Conservation (phyloP, 345 rosid species). For the Reutealis trisperma region DNA sequence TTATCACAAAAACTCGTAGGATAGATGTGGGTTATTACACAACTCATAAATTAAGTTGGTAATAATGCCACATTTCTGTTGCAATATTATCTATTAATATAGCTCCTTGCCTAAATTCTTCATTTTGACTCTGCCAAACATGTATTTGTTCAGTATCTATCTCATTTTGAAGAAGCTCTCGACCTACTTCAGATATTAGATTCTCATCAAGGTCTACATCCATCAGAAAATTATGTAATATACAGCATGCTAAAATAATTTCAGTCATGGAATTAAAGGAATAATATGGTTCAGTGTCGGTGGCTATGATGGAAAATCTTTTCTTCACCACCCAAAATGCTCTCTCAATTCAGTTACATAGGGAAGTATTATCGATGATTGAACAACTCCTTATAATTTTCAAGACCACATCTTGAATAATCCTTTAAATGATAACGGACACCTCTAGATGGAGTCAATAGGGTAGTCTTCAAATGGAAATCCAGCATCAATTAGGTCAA, state of each 20-base stretch:
- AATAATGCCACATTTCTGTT: neutral
- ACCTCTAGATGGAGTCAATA: neutral
- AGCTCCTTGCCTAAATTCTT: neutral
- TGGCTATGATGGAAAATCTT: neutral
- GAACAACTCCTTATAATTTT: neutral
- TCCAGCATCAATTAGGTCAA: neutral
- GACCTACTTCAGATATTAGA: neutral
- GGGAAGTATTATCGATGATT: neutral
- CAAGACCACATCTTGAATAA: neutral
- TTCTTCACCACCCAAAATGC: neutral
- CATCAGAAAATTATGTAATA: neutral
- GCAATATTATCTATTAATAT: neutral
- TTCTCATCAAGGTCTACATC: neutral
- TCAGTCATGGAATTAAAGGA: neutral
- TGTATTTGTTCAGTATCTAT: neutral
- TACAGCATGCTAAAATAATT: neutral
- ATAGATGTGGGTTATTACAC: no score
- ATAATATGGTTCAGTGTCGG: neutral
- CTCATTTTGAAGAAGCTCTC: neutral
- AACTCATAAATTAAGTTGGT: neutral
- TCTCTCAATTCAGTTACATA: neutral
- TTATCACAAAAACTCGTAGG: no score
- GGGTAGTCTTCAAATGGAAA: neutral
- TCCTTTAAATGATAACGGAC: slow-evolving; percentile 2
- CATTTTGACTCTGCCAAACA: neutral